phyloP scores from a whole-genome alignment of 768 basidiomycete genomes.

The Trametopsis cervina region DNA sequence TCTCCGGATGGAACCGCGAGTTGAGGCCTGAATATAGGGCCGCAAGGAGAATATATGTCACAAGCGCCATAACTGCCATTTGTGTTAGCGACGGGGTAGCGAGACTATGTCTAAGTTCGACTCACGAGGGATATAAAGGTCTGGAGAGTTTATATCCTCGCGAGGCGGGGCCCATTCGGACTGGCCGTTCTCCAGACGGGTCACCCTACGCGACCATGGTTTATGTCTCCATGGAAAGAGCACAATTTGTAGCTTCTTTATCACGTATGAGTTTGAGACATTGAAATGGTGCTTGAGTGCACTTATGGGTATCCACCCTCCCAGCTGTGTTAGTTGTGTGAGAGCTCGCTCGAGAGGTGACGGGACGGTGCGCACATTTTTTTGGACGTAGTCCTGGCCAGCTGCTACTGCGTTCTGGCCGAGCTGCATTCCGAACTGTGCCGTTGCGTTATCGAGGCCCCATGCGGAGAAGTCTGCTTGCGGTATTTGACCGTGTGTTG shows the following conservation, averaged over 20 bases:
- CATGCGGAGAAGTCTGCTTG: constrained; percentile 58
- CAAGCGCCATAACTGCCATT: constrained; percentile 81
- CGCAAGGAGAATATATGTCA: constrained; percentile 89
- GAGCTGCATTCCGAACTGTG: constrained; percentile 94
- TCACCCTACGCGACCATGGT: constrained; percentile 72
- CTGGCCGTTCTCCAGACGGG: constrained; percentile 54
- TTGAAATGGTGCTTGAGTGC: constrained; percentile 89
- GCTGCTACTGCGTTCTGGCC: constrained; percentile 88
- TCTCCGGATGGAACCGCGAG: constrained; percentile 78
- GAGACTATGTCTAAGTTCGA: not conserved
- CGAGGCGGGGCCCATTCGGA: constrained; percentile 84
- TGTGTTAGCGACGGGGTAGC: constrained; percentile 2
- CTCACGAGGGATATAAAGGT: constrained; percentile 91
- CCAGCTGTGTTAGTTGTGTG: constrained; percentile 48
- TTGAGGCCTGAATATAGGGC: constrained; percentile 81
- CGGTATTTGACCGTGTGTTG: constrained; percentile 12
- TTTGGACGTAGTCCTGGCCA: constrained; percentile 93
- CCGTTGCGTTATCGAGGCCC: constrained; percentile 90
- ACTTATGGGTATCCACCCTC: constrained; percentile 66
- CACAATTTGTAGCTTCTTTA: constrained; percentile 78
- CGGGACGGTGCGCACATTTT: constrained; percentile 57
- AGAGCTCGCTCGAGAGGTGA: too few species aligned
- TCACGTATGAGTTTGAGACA: constrained; percentile 93
- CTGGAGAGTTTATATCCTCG: constrained; percentile 93
- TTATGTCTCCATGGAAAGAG: constrained; percentile 95